These are phyloP conservation scores for Magnusiomyces fungicola DNA, from an alignment of 1,139 yeast species.

Conservation along the genomic window DNA sequence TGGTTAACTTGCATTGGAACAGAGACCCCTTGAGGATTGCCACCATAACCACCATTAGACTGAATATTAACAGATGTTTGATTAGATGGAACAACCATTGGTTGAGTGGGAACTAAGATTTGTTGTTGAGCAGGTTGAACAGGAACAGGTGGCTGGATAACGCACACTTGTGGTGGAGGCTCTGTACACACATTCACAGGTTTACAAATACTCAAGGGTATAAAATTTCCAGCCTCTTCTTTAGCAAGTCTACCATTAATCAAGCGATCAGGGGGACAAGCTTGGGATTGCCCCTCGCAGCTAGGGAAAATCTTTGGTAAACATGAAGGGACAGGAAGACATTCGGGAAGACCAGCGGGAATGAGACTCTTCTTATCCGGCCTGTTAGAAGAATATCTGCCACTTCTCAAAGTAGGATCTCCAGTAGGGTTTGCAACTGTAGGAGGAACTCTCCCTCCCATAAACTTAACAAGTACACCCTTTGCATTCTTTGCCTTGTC, in stretches of 20 bases:
- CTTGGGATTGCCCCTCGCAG: neutral
- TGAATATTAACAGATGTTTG: neutral
- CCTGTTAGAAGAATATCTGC: neutral
- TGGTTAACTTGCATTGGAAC: neutral
- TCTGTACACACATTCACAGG: neutral
- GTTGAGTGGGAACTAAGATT: neutral
- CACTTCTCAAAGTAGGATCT: neutral
- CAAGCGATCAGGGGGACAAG: neutral
- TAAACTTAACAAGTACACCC: neutral
- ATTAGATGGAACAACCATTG: neutral
- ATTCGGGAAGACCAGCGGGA: neutral
- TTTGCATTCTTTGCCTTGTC: neutral
- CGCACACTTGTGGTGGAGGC: neutral
- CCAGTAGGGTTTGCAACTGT: constrained; percentile 2
- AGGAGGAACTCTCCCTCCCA: constrained; percentile 5
- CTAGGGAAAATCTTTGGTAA: neutral
- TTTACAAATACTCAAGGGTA: neutral
- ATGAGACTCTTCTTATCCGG: neutral
- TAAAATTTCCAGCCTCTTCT: neutral
- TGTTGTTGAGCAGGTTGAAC: neutral
- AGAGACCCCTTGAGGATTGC: neutral
- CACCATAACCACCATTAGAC: neutral
- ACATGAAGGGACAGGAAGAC: neutral
- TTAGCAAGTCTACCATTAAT: neutral
- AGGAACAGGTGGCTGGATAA: neutral